phyloP scores from a whole-genome alignment of 345 rosid species.

The Eucalyptus cloeziana region DNA sequence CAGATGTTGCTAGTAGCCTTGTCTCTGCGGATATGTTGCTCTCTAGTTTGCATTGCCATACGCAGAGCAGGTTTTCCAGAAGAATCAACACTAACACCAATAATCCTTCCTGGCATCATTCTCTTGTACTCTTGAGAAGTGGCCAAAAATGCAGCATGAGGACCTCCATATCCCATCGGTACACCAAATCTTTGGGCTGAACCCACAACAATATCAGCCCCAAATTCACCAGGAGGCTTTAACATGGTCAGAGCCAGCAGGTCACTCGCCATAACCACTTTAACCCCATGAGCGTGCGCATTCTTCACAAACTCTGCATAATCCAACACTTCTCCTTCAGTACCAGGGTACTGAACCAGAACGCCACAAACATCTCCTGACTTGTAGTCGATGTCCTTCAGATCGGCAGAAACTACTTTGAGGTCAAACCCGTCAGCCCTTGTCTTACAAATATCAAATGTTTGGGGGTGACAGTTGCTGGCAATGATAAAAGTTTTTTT shows the following conservation, averaged over 20 bases:
- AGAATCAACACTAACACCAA: constrained; percentile 93
- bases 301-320: constrained; percentile 77
- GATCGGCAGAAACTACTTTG: constrained; percentile 54
- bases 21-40: constrained; percentile 97
- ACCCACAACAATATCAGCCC: constrained; percentile 92
- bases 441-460: constrained; percentile 91
- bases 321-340: constrained; percentile 89
- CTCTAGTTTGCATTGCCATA: constrained; percentile 99
- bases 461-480: constrained; percentile 84
- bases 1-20: constrained; percentile 99
- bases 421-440: constrained; percentile 87
- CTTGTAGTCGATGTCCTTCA: constrained; percentile 68
- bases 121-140: constrained; percentile 98
- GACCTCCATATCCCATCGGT: constrained; percentile 99
- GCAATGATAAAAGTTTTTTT: constrained; percentile 87
- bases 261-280: constrained; percentile 96
- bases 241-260: constrained; percentile 81
- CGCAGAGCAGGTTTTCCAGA: constrained; percentile 88
- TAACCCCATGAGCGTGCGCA: constrained; percentile 88
- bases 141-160: constrained; percentile 95
- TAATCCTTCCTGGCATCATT: constrained; percentile 97
- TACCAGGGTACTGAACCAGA: constrained; percentile 93
- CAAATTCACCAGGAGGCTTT: constrained; percentile 96
- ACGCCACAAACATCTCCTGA: constrained; percentile 95
- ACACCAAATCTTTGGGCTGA: constrained; percentile 98